Evolutionary conservation across 2,329 filamentous ascomycete species (phyloP).

Genomic region (Diatrype stigma): DNA sequence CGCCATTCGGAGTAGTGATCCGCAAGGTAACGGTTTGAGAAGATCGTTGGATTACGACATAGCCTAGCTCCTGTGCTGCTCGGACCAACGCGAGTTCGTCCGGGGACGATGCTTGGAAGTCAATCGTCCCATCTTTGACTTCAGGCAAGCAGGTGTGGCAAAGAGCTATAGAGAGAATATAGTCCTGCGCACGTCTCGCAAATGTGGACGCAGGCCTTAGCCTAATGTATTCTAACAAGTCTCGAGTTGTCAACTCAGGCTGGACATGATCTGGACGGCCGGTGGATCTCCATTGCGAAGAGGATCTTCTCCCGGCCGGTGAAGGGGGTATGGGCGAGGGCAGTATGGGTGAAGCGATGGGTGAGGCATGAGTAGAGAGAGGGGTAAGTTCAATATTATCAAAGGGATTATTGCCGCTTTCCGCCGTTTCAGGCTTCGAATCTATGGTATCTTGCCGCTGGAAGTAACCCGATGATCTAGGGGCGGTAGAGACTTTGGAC

Average conservation of each 20-base stretch:
- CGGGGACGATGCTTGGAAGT: constrained; percentile 84
- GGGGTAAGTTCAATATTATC: constrained; percentile 25
- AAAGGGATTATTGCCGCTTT: constrained; percentile 23
- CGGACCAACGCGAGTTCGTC: constrained; percentile 84
- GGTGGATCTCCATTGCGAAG: constrained; percentile 30
- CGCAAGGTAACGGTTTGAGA: constrained; percentile 61
- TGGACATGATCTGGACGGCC: constrained; percentile 37
- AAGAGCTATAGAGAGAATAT: constrained; percentile 77
- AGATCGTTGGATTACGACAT: constrained; percentile 69
- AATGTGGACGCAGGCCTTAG: constrained; percentile 72
- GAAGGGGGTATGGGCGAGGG: constrained; percentile 3
- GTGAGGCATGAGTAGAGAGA: constrained; percentile 18
- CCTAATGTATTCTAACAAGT: constrained; percentile 75
- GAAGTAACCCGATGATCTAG: neutral
- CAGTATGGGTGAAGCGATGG: constrained; percentile 1
- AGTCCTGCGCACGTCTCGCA: constrained; percentile 73
- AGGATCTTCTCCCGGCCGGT: constrained; percentile 22
- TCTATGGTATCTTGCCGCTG: neutral
- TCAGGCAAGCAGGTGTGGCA: constrained; percentile 92
- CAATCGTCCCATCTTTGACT: constrained; percentile 63
- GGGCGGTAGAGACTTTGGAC: neutral
- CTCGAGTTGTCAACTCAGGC: constrained; percentile 60
- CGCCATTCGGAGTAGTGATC: constrained; percentile 34
- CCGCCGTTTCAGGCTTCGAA: constrained; percentile 1
- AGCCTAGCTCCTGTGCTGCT: constrained; percentile 82